Evolutionary conservation across 129 eudicot genomes (phyloP), one percentile per base, ranked within the genome.

Genomic region (Lonicera japonica): DNA sequence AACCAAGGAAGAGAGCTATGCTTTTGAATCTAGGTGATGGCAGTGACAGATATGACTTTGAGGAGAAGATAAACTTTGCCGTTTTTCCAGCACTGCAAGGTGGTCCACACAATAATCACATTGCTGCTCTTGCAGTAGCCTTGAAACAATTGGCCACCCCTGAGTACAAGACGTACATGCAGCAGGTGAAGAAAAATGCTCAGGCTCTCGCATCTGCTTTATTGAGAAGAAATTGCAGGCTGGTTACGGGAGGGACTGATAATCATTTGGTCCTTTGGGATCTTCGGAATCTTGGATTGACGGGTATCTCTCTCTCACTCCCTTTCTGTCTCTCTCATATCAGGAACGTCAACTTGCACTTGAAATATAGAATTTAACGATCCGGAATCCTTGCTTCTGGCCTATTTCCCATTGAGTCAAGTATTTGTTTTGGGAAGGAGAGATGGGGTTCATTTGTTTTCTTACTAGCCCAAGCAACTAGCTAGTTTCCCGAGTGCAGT

Each of bases 31-130:
- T 76, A 69, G 86, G 86, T 22, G 96, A 85, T 70, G 85, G 83
- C 10, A 54, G 78, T 77, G 95, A 85, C 65, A 82, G 21, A 72
- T 87, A 87, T 63, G 99, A 92, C 75, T 85, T 85, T 21, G 99
- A 88, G 82, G 96, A 88, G 11, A 88, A 83, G 80, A 88, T 92
- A 53, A 92, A 79, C 58, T 87, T 85, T 82, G 99, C 99, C 64
- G 99, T 92, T 56, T 92, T 90, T 70, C 96, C 99, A 15, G 95
- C 96, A 1, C 73, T 92, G 74, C 99, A 92, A 78, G 99, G 99
- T 65, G 99, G 99, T 16, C 99, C 99, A 21, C 99, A 92, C 80
- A 92, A 92, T 34, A 88, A 92, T 63, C 96, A 88, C 79, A 92
- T 92, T 64, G 99, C 96, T 60, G 99, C 95, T 29, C 96, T 92